Base-by-base conservation (phyloP, 2,329 filamentous ascomycete species). In the Scortechinia acanthostroma region DNA sequence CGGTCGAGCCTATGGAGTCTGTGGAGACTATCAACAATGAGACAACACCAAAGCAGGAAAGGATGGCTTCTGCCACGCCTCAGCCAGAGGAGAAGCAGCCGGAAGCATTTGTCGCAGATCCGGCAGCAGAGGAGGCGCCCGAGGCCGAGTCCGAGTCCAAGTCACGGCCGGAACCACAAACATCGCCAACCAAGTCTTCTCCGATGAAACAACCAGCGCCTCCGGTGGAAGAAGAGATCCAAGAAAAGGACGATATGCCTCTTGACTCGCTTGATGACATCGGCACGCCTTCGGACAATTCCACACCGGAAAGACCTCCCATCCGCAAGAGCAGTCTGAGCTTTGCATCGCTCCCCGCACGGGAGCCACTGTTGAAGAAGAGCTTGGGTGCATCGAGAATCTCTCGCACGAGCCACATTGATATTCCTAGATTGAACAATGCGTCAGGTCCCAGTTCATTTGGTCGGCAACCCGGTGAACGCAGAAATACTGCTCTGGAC, bases 301-400 rank as follows among this genome's bases (percentile, higher is more conserved):
- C 67, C 22, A 70, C 66, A 15, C 69, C 69, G 4, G 66, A 65
- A 10, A 13, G 35, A 40, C 10, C 17, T 10, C 35, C 35, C 22
- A 77, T 94, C 52, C 83, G 91, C 48, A 97, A 97, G 71, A 95
- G 91, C 64, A 97, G 91, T 60, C 74, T 98, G 48, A 95, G 87
- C 48, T 97, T 98, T 65, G 89, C 93, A 28, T 89, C 93, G 16
- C 72, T 98, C 13, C 93, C 93, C 22, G 91, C 91, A 2, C 79
- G 93, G 49, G 91, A 97, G 57, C 91, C 91, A 25, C 70, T 97
- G 44, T 80, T 82, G 15, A 94, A 94, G 15, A 94, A 94, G 66
- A 94, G 86, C 59, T 79, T 90, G 35, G 35, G 35, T 56, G 90
- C 83, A 15, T 74, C 76, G 17, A 75, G 88, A 43, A 67, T 78